phyloP scores from a whole-genome alignment of 2,329 filamentous ascomycete species.

The Trichoderma koningiopsis region DNA sequence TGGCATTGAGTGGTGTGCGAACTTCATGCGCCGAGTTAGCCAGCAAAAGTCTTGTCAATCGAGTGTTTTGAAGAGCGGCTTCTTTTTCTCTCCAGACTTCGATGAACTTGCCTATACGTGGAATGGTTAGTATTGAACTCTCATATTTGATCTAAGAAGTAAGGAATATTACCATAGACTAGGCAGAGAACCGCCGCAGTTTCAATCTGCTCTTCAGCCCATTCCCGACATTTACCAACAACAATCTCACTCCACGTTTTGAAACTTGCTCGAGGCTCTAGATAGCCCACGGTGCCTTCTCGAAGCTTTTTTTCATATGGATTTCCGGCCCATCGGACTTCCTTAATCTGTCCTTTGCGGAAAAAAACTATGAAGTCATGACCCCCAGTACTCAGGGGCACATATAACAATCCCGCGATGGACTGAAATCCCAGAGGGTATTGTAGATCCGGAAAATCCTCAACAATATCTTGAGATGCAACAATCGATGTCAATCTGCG shows the following conservation, averaged over 20 bases:
- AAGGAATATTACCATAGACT: conserved; percentile 66
- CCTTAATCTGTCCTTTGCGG: conserved; percentile 71
- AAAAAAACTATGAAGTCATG: conserved; percentile 91
- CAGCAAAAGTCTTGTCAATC: conserved; percentile 75
- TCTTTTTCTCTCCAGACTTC: conserved; percentile 94
- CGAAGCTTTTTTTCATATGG: conserved; percentile 78
- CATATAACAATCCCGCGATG: conserved; percentile 78
- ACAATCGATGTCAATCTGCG: conserved; percentile 73
- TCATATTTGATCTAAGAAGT: background rate
- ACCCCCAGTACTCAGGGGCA: conserved; percentile 75
- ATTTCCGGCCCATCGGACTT: conserved; percentile 85
- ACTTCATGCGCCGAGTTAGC: conserved; percentile 93
- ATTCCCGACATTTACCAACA: conserved; percentile 79
- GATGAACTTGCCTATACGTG: conserved; percentile 68
- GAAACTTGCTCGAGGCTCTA: conserved; percentile 80
- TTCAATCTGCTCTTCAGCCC: conserved; percentile 86
- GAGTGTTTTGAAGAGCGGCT: conserved; percentile 76
- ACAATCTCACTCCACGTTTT: conserved; percentile 80
- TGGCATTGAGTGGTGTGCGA: conserved; percentile 85
- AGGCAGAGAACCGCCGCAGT: conserved; percentile 85
- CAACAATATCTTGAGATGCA: conserved; percentile 72
- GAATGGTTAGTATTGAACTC: background rate
- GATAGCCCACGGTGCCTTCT: conserved; percentile 69
- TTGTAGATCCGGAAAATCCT: conserved; percentile 78
- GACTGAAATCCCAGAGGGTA: conserved; percentile 78